A percentile compares a stretch with the other conserved stretches of the same genome.
These are phyloP conservation scores for Sarocladiaceae sp. DNA, from an alignment of 2,329 filamentous ascomycete genomes.

Conservation along the genomic window DNA sequence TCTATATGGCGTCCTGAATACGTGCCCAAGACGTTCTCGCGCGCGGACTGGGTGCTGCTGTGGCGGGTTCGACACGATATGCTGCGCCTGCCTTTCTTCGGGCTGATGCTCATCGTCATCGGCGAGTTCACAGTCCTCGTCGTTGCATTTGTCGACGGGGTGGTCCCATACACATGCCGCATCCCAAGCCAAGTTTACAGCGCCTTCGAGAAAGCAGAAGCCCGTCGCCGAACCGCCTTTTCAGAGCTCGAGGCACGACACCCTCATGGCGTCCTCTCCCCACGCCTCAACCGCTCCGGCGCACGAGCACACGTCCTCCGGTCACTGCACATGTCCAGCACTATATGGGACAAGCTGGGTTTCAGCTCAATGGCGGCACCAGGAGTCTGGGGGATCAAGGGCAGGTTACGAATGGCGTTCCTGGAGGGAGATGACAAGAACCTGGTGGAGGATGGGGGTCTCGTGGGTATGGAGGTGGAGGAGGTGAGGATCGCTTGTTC, in stretches of 20 bases:
- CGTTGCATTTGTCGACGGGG: conserved; percentile 62
- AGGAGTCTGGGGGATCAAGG: conserved; percentile 47
- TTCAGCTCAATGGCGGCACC: conserved; percentile 33
- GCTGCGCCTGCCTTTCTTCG: conserved; percentile 74
- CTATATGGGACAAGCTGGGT: conserved; percentile 46
- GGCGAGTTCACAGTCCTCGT: conserved; percentile 85
- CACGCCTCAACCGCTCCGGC: conserved; percentile 22
- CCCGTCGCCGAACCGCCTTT: conserved; percentile 46
- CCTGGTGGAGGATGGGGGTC: conserved; percentile 59
- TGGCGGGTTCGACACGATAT: conserved; percentile 67
- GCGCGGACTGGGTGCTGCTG: conserved; percentile 68
- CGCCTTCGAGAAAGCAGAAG: conserved; percentile 52
- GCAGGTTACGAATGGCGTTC: conserved; percentile 55
- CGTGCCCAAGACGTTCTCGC: conserved; percentile 39
- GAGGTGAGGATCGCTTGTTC: conserved; percentile 69
- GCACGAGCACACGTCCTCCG: conserved; percentile 35
- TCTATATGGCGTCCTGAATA: conserved; percentile 30
- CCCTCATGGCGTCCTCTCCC: conserved; percentile 31
- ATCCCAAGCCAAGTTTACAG: conserved; percentile 69
- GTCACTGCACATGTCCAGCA: conserved; percentile 40
- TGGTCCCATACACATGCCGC: conserved; percentile 78
- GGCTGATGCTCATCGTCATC: conserved; percentile 67
- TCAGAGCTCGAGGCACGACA: conserved; percentile 30
- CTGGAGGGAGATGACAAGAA: conserved; percentile 68
- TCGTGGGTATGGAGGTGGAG: conserved; percentile 47